Conservation (phyloP, 2,329 filamentous ascomycete species). For the Thyridium curvatum region DNA sequence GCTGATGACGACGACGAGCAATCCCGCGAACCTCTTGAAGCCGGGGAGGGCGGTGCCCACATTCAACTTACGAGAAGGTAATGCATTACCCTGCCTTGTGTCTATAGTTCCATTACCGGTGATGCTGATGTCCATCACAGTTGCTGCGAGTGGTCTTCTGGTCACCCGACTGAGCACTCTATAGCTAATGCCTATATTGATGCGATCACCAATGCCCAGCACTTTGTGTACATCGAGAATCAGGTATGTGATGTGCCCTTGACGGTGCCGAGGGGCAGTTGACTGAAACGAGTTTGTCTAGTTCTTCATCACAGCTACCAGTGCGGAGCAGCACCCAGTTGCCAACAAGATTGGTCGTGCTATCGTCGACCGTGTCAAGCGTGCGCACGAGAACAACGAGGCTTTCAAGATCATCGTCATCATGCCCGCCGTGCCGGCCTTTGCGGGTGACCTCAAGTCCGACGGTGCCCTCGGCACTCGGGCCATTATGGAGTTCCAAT, state of each 20-base stretch:
- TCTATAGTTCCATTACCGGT: too few relatives aligned
- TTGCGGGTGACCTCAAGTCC: slow-evolving; percentile 70
- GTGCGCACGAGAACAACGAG: slow-evolving; percentile 58
- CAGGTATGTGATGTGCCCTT: slow-evolving; percentile 30
- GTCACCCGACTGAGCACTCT: slow-evolving; percentile 58
- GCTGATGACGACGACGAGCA: slow-evolving; percentile 18
- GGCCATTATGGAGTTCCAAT: slow-evolving; percentile 86
- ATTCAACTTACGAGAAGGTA: slow-evolving; percentile 49
- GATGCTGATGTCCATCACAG: slow-evolving; percentile 27
- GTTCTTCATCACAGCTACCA: slow-evolving; percentile 83
- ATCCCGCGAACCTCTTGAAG: slow-evolving; percentile 8
- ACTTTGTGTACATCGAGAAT: slow-evolving; percentile 78
- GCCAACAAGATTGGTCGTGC: slow-evolving; percentile 73
- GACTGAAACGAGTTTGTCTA: slow-evolving; percentile 21
- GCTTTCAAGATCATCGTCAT: slow-evolving; percentile 70
- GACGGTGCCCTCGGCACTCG: slow-evolving; percentile 70
- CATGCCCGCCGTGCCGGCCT: slow-evolving; percentile 76
- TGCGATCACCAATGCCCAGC: slow-evolving; percentile 59
- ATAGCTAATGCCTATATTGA: slow-evolving; percentile 81
- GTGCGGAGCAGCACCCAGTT: slow-evolving; percentile 63
- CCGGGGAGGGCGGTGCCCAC: slow-evolving; percentile 14
- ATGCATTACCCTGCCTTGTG: too few relatives aligned
- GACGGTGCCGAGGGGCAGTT: too few relatives aligned
- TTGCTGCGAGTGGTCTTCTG: slow-evolving; percentile 44
- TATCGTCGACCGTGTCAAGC: slow-evolving; percentile 70